These are phyloP conservation scores for Canavalia gladiata DNA, from an alignment of 306 rosid genomes.

Conservation along the genomic window DNA sequence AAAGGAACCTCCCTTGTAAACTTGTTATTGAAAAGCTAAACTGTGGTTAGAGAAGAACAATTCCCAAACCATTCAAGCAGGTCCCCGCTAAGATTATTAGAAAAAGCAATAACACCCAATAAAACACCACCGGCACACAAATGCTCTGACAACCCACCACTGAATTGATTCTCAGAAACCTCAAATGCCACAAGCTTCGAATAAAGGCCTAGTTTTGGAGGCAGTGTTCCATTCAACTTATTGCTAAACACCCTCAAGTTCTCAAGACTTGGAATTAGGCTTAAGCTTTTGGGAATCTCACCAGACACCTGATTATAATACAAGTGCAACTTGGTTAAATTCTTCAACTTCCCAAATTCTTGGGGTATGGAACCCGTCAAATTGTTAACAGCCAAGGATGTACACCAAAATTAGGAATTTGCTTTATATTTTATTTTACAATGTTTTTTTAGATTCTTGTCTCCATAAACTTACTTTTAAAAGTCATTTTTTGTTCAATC, in stretches of 20 bases:
- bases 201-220: constrained; percentile 70
- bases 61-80: constrained; percentile 70
- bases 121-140: constrained; percentile 68
- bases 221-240: constrained; percentile 78
- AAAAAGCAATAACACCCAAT: constrained; percentile 65
- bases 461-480: no score
- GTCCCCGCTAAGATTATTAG: constrained; percentile 67
- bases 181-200: constrained; percentile 72
- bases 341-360: constrained; percentile 63
- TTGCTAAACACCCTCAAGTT: constrained; percentile 63
- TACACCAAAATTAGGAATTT: no score
- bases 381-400: constrained; percentile 59
- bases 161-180: constrained; percentile 67
- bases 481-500: no score
- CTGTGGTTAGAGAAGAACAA: constrained; percentile 57
- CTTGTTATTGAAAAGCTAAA: constrained; percentile 64
- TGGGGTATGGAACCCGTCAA: constrained; percentile 72
- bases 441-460: no score
- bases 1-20: constrained; percentile 77
- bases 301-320: constrained; percentile 67
- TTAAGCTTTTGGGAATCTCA: constrained; percentile 68
- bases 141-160: constrained; percentile 73
- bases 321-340: constrained; percentile 55
- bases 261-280: constrained; percentile 56
- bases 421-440: no score